A percentile compares a stretch with the other conserved stretches of the same genome.
Evolutionary conservation across 2,329 filamentous ascomycete genomes (phyloP).

Genomic region (Ophiosphaerella herpotricha): DNA sequence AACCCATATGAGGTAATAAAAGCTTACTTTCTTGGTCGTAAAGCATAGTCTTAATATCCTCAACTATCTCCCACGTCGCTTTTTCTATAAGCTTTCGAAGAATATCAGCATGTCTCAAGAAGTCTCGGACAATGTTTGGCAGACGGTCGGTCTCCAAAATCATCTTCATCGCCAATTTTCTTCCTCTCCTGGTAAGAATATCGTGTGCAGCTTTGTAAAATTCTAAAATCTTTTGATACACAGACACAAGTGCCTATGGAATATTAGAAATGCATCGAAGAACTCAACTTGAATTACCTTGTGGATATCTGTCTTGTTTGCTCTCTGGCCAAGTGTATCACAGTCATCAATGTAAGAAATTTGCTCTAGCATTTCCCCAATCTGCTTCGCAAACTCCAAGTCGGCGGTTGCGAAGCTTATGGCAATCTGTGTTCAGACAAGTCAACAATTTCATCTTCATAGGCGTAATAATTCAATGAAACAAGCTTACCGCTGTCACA

Average conservation of each 20-base stretch:
- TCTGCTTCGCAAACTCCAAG: conserved; percentile 11
- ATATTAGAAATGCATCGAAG: background rate
- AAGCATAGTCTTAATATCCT: conserved; percentile 12
- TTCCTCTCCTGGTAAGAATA: conserved; percentile 7
- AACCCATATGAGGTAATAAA: background rate
- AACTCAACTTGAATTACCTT: conserved; percentile 4
- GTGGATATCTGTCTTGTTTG: conserved; percentile 9
- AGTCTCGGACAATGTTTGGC: conserved; percentile 12
- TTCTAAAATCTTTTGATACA: conserved; percentile 11
- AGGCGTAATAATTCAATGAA: no score
- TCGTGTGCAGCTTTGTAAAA: conserved; percentile 13
- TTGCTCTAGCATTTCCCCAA: conserved; percentile 13
- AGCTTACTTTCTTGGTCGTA: conserved; percentile 15
- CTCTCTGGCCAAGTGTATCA: conserved; percentile 13
- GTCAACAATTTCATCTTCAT: no score
- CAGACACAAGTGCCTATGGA: conserved; percentile 10
- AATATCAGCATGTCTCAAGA: conserved; percentile 9
- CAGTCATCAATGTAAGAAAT: conserved; percentile 16
- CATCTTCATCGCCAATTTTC: conserved; percentile 11
- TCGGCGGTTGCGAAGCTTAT: no score
- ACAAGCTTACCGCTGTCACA: no score
- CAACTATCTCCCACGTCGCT: conserved; percentile 12
- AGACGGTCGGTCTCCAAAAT: conserved; percentile 12
- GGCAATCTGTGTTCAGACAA: no score
- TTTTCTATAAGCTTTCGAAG: conserved; percentile 14